Evolutionary conservation across 495 filamentous ascomycete genomes (phyloP).

Genomic region (Melanomma pulvis-pyrius): DNA sequence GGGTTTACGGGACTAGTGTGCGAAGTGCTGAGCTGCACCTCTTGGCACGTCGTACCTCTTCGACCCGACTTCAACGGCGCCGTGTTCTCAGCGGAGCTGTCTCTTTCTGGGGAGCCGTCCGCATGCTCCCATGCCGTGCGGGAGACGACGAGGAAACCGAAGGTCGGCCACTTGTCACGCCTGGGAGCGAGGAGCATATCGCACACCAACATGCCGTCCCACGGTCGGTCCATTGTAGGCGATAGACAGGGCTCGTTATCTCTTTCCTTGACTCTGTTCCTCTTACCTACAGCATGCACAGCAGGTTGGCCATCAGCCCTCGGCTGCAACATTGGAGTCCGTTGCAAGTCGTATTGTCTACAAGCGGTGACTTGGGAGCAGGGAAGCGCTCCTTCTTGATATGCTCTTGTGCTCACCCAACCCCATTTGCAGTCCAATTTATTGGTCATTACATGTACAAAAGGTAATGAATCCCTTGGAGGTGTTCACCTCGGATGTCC

Average conservation of each 20-base stretch:
- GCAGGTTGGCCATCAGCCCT: not conserved
- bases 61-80: no score
- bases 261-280: not conserved
- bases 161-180: not conserved
- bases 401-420: no score
- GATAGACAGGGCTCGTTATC: not conserved
- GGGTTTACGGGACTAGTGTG: not conserved
- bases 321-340: not conserved
- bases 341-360: not conserved
- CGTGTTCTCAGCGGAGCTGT: not conserved
- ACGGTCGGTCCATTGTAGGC: not conserved
- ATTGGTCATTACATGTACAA: no score
- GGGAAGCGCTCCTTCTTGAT: not conserved
- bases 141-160: not conserved
- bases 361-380: not conserved
- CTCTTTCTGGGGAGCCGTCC: not conserved
- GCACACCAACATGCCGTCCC: not conserved
- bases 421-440: not conserved
- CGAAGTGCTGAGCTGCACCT: not conserved
- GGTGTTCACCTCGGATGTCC: no score
- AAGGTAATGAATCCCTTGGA: no score
- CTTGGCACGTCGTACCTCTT: not conserved
- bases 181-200: not conserved
- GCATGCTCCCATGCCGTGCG: no score
- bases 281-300: not conserved